Base-by-base conservation (phyloP, 2,329 filamentous ascomycete species). In the Cercospora berteroae region DNA sequence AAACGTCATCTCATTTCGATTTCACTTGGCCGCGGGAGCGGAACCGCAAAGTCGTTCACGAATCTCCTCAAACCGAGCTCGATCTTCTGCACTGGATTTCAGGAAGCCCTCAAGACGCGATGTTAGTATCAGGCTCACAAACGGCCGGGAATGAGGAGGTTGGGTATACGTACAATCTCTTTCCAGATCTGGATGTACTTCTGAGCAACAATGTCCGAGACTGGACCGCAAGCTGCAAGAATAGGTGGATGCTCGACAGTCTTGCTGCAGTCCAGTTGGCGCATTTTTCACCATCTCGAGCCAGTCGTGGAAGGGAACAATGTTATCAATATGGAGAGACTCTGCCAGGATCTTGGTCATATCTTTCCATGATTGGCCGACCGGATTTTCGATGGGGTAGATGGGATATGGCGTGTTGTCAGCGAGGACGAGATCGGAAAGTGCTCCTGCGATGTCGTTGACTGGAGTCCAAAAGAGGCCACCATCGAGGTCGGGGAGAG, bases 381-480 rank as follows among this genome's bases (percentile, higher is more conserved):
- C 74, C 0, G 81, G 81, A 67, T 83, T 83, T 6, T 83, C 82
- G 60, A 84, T 77, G 69, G 83, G 81, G 64, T 83, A 83, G 27
- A 83, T 73, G 1, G 76, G 73, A 48, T 79, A 75, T 0, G 74
- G 69, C 0, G 58, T 66, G 1, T 44, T 39, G 1, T 74, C 66
- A 0, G 58, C 48, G 1, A 77, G 48, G 0, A 80, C 60, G 1
- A 83, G 66, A 5, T 83, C 81, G 2, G 57, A 68, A 5, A 79
- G 60, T 0, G 76, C 74, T 8, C 65, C 73, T 0, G 81, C 81
- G 5, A 80, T 75, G 39, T 76, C 74, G 66, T 86, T 77, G 5
- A 85, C 84, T 0, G 84, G 82, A 0, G 75, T 78, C 84, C 84
- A 86, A 6, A 69, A 80, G 1, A 85, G 63, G 1, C 66, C 55